phyloP scores from a whole-genome alignment of 495 filamentous ascomycete genomes.

The Daldinia decipiens region DNA sequence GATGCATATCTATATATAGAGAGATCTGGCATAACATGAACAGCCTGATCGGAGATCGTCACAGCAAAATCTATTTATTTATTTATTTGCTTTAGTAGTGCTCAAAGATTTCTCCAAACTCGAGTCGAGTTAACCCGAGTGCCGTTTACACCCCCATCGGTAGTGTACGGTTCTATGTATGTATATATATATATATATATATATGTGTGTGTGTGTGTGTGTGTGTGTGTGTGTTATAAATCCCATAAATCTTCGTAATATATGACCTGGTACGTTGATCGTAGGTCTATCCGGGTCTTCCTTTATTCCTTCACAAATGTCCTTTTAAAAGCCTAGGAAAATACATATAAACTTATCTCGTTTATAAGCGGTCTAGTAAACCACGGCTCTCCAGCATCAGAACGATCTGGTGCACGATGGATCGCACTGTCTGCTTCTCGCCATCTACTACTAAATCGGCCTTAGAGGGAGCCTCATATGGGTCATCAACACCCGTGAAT shows the following conservation, averaged over 20 bases:
- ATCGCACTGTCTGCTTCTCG: constrained; percentile 86
- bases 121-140: neutral
- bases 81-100: neutral
- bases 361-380: constrained; percentile 71
- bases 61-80: constrained; percentile 13
- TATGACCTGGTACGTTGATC: constrained; percentile 9
- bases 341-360: neutral
- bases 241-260: neutral
- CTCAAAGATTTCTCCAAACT: neutral
- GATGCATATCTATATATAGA: neutral
- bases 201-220: too few species aligned
- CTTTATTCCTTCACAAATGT: constrained; percentile 3
- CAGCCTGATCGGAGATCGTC: neutral
- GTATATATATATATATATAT: too few species aligned
- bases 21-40: neutral
- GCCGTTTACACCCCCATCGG: neutral
- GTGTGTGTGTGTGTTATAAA: too few species aligned
- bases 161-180: neutral
- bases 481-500: constrained; percentile 98
- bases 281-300: constrained; percentile 4
- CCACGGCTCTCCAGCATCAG: constrained; percentile 90
- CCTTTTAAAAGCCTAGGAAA: neutral
- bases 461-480: constrained; percentile 88
- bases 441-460: constrained; percentile 85
- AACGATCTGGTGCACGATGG: constrained; percentile 96